A percentile compares a stretch with the other conserved stretches of the same genome.
phyloP scores from a whole-genome alignment of 2,329 filamentous ascomycete genomes.

The Penicillium crustosum region DNA sequence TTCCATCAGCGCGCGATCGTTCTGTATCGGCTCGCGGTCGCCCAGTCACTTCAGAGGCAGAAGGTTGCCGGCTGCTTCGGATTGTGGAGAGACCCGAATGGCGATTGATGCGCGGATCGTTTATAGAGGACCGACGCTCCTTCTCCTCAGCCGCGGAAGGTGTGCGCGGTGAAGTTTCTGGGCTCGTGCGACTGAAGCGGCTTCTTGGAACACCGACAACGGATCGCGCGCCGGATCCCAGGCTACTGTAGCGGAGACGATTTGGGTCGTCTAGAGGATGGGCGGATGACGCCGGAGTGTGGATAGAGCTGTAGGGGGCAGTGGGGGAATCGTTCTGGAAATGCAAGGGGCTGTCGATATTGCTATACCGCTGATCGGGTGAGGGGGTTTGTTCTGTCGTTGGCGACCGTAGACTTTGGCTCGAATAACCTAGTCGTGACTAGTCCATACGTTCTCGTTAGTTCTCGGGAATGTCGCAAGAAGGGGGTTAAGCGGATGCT shows the following conservation, averaged over 20 bases:
- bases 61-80: conserved; percentile 38
- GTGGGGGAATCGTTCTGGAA: conserved; percentile 35
- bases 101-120: conserved; percentile 36
- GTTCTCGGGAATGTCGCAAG: conserved; percentile 7
- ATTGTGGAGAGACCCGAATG: conserved; percentile 37
- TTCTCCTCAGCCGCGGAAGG: conserved; percentile 29
- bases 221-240: conserved; percentile 37
- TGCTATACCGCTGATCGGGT: conserved; percentile 37
- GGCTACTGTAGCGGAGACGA: conserved; percentile 36
- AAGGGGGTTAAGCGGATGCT: background rate
- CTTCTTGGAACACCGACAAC: conserved; percentile 38
- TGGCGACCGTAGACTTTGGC: conserved; percentile 36
- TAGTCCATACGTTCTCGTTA: conserved; percentile 25
- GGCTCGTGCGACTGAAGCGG: conserved; percentile 38
- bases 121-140: conserved; percentile 35
- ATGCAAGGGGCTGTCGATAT: conserved; percentile 37
- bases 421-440: conserved; percentile 42
- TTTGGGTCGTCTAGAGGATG: conserved; percentile 42
- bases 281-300: conserved; percentile 35
- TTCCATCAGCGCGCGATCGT: conserved; percentile 57
- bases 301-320: conserved; percentile 27
- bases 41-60: conserved; percentile 37
- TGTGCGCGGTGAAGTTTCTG: conserved; percentile 36
- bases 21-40: conserved; percentile 36
- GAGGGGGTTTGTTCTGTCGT: conserved; percentile 39